Conservation (phyloP, 768 basidiomycete species). For the Pulveroboletus sp. region DNA sequence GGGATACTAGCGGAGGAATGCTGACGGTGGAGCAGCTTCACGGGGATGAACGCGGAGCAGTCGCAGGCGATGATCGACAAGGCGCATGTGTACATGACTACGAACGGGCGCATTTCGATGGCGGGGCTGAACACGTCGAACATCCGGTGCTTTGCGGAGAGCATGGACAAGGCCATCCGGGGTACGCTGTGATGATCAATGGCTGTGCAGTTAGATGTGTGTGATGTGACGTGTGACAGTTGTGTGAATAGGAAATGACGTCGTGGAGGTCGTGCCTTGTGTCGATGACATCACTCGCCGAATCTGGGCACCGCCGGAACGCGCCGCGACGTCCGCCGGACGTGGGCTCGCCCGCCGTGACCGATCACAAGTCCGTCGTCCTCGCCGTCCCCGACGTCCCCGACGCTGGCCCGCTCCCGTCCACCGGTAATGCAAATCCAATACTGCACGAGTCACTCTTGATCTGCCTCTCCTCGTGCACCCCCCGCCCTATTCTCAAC, state of each 20-base stretch:
- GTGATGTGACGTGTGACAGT: neutral
- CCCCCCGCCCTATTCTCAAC: slow-evolving; percentile 25
- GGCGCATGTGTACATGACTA: slow-evolving; percentile 81
- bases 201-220: slow-evolving; percentile 17
- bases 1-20: neutral
- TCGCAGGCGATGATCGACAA: slow-evolving; percentile 63
- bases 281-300: slow-evolving; percentile 30
- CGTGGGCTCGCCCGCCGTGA: slow-evolving; percentile 12
- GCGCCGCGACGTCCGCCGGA: slow-evolving; percentile 23
- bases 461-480: slow-evolving; percentile 27
- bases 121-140: slow-evolving; percentile 83
- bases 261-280: slow-evolving; percentile 22
- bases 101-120: slow-evolving; percentile 91
- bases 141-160: slow-evolving; percentile 68
- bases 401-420: slow-evolving; percentile 12
- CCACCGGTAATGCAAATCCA: neutral
- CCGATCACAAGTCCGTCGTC: slow-evolving; percentile 18
- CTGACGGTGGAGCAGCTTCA: slow-evolving; percentile 55
- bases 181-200: slow-evolving; percentile 34
- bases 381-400: slow-evolving; percentile 22
- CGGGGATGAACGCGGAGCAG: slow-evolving; percentile 68
- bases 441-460: too few species aligned
- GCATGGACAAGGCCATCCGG: slow-evolving; percentile 64
- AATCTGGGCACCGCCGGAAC: slow-evolving; percentile 29
- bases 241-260: too few species aligned